phyloP scores from a whole-genome alignment of 257 asterid species.

The Linaria vulgaris region DNA sequence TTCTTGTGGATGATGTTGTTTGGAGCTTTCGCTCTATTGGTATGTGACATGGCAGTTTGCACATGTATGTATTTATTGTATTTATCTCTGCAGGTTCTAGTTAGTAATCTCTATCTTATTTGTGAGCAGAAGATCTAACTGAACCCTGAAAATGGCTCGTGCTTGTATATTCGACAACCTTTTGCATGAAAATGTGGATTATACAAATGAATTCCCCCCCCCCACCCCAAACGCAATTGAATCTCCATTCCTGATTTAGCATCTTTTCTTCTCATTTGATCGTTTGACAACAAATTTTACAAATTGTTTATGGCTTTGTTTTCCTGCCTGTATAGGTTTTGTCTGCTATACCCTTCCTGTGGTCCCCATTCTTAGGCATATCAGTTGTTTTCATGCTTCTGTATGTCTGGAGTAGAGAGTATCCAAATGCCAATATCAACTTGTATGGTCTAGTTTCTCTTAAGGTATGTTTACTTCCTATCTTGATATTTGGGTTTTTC shows the following conservation, averaged over 20 bases:
- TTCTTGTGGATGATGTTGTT: conserved; percentile 98
- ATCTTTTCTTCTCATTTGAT: background rate
- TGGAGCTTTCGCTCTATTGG: conserved; percentile 84
- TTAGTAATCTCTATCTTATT: conserved; percentile 4
- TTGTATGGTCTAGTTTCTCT: conserved; percentile 82
- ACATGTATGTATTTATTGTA: background rate
- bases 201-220: background rate
- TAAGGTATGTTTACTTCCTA: conserved; percentile 55
- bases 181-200: conserved; percentile 5
- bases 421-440: conserved; percentile 77
- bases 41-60: conserved; percentile 28
- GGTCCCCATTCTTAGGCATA: conserved; percentile 68
- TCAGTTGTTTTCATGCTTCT: conserved; percentile 97
- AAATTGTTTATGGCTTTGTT: background rate
- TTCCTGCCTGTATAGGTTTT: conserved; percentile 54
- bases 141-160: conserved; percentile 5
- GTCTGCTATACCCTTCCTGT: conserved; percentile 66
- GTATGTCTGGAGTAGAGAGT: conserved; percentile 95
- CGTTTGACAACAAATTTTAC: conserved; percentile 7
- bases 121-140: conserved; percentile 5
- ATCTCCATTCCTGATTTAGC: background rate
- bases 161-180: background rate
- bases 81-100: background rate
- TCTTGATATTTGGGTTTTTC: background rate
- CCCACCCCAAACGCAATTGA: no score